These are phyloP conservation scores for Oryza nivara DNA, from an alignment of 176 grass and related monocot species.

Conservation along the genomic window DNA sequence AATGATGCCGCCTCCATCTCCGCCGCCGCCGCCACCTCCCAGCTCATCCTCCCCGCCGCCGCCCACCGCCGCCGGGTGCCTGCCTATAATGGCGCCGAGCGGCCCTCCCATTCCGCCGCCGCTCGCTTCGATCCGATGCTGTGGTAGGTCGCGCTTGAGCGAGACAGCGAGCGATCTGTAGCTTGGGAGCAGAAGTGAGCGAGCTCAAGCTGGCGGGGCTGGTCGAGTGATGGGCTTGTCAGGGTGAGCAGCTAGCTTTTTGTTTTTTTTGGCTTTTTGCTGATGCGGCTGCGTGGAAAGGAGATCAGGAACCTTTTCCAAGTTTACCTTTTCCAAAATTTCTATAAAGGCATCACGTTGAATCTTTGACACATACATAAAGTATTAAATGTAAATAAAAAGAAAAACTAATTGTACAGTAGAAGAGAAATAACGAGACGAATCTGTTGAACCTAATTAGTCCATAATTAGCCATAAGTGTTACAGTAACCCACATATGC, in stretches of 20 bases:
- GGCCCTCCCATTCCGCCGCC: slow-evolving; percentile 71
- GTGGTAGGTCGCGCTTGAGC: background rate
- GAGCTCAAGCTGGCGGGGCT: background rate
- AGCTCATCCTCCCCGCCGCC: slow-evolving; percentile 42
- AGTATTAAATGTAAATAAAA: too few relatives aligned
- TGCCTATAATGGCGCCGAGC: slow-evolving; percentile 92
- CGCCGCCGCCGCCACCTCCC: slow-evolving; percentile 25
- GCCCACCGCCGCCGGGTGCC: slow-evolving; percentile 64
- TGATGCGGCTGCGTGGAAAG: background rate
- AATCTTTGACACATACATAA: too few relatives aligned
- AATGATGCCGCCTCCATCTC: slow-evolving; percentile 52
- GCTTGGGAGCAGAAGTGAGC: background rate
- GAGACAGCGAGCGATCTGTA: too few relatives aligned
- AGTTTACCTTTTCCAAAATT: too few relatives aligned
- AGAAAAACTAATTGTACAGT: too few relatives aligned
- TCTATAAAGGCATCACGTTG: too few relatives aligned
- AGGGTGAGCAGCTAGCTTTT: background rate
- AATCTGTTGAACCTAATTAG: too few relatives aligned
- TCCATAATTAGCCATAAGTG: too few relatives aligned
- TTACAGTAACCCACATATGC: too few relatives aligned
- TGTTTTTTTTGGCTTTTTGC: background rate
- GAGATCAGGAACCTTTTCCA: too few relatives aligned
- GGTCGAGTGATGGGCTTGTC: background rate
- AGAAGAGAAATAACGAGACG: too few relatives aligned
- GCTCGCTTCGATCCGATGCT: background rate